A percentile compares a stretch with the other conserved stretches of the same genome.
Evolutionary conservation across 257 asterid genomes (phyloP).

Genomic region (Ophiorrhiza pumila): DNA sequence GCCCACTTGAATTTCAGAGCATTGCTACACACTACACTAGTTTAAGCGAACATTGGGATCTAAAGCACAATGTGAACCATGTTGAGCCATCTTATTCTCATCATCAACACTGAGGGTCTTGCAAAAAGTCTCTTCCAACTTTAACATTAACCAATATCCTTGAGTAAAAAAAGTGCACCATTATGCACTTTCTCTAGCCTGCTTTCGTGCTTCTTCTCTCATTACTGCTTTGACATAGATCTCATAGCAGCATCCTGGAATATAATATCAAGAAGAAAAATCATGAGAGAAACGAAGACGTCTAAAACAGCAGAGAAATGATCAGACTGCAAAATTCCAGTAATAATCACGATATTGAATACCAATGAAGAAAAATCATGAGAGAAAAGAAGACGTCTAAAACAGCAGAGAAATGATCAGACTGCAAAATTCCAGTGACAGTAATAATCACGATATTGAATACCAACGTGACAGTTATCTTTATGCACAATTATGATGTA

Average conservation of each 20-base stretch:
- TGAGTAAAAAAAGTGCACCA: not conserved
- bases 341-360: not conserved
- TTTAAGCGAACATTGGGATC: too few relatives aligned
- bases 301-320: not conserved
- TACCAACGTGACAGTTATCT: not conserved
- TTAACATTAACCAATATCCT: not conserved
- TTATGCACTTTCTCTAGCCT: constrained; percentile 30
- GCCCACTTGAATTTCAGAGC: too few relatives aligned
- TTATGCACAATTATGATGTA: too few relatives aligned
- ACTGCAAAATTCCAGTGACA: too few relatives aligned
- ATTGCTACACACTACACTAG: too few relatives aligned
- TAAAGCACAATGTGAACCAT: not conserved
- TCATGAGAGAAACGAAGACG: too few relatives aligned
- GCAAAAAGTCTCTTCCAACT: not conserved
- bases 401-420: not conserved
- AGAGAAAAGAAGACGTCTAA: too few relatives aligned
- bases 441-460: not conserved
- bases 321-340: not conserved
- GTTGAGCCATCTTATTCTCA: constrained; percentile 2
- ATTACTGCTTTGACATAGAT: constrained; percentile 46
- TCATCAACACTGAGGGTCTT: not conserved
- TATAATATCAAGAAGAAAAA: constrained; percentile 4
- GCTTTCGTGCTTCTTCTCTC: constrained; percentile 45
- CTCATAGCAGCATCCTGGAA: constrained; percentile 61
- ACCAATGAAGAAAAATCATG: not conserved